A percentile compares a stretch with the other conserved stretches of the same genome.
Conservation (phyloP, 306 rosid genomes). For the Oemleria cerasiformis region DNA sequence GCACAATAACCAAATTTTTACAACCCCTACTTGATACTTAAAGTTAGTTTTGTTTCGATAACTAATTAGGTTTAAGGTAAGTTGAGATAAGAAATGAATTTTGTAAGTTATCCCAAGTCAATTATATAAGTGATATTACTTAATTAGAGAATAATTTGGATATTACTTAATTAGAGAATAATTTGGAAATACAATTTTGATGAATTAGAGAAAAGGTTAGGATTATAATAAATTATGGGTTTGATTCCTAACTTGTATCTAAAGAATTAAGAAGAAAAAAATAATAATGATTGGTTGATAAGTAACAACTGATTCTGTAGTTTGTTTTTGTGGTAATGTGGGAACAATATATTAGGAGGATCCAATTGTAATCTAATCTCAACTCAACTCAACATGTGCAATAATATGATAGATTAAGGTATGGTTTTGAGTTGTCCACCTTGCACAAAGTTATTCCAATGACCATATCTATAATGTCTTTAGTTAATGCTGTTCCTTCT, state of each 20-base stretch:
- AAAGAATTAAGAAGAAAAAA: neutral
- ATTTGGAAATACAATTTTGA: neutral
- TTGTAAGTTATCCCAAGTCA: no score
- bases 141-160: neutral
- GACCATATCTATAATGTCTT: neutral
- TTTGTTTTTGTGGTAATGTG: neutral
- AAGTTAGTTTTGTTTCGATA: no score
- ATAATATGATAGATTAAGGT: slow-evolving; percentile 13
- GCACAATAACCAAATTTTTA: neutral
- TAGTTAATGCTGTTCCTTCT: neutral
- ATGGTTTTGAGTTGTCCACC: slow-evolving; percentile 3
- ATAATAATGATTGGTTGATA: slow-evolving; percentile 1
- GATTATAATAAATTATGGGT: neutral
- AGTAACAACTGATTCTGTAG: neutral
- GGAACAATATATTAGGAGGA: slow-evolving; percentile 1
- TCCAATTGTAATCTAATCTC: slow-evolving; percentile 13
- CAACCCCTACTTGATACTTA: neutral
- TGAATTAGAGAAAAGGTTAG: neutral
- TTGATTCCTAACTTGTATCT: neutral
- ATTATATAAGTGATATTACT: neutral
- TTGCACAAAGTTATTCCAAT: slow-evolving; percentile 23
- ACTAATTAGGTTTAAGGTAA: no score
- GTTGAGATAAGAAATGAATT: no score
- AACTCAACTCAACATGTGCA: neutral
- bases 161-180: no score